A percentile compares a stretch with the other conserved stretches of the same genome.
Evolutionary conservation across 1,139 yeast species (phyloP).

Genomic region (Suhomyces anneliseae): DNA sequence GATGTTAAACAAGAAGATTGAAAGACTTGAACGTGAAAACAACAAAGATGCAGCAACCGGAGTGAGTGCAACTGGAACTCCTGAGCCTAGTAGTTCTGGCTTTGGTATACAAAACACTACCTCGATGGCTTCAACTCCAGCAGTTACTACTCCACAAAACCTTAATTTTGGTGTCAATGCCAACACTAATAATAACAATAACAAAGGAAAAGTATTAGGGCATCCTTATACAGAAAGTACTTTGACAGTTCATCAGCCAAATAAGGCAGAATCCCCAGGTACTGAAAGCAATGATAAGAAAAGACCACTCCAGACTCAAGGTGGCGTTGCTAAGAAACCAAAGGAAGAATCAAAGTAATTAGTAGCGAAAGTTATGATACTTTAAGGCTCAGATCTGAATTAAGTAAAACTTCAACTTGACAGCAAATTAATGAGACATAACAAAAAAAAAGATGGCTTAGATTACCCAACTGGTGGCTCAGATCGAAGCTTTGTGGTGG

Average conservation of each 20-base stretch:
- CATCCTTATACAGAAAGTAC: slow-evolving; percentile 33
- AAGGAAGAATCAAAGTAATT: slow-evolving; percentile 8
- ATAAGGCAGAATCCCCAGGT: slow-evolving; percentile 1
- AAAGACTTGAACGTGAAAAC: slow-evolving; percentile 29
- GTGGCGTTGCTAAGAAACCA: slow-evolving; percentile 8
- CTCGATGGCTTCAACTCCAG: neutral
- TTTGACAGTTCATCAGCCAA: slow-evolving; percentile 33
- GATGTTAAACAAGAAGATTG: slow-evolving; percentile 45
- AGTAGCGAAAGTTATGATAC: neutral
- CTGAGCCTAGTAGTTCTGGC: neutral
- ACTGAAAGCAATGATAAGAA: slow-evolving; percentile 9
- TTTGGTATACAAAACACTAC: neutral
- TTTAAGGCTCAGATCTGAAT: neutral
- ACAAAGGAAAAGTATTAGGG: slow-evolving; percentile 16
- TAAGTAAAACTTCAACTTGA: too few relatives aligned
- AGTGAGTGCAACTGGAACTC: slow-evolving; percentile 4
- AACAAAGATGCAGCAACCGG: neutral
- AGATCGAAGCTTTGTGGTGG: too few relatives aligned
- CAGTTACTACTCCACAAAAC: neutral
- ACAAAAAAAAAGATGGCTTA: too few relatives aligned
- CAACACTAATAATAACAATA: neutral
- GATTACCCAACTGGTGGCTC: too few relatives aligned
- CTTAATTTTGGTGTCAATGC: too few relatives aligned
- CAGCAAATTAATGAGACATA: too few relatives aligned
- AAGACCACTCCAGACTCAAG: slow-evolving; percentile 6